Evolutionary conservation across 2,329 filamentous ascomycete genomes (phyloP), one percentile per base, ranked within the genome.

Genomic region (Pseudogymnoascus sp.): DNA sequence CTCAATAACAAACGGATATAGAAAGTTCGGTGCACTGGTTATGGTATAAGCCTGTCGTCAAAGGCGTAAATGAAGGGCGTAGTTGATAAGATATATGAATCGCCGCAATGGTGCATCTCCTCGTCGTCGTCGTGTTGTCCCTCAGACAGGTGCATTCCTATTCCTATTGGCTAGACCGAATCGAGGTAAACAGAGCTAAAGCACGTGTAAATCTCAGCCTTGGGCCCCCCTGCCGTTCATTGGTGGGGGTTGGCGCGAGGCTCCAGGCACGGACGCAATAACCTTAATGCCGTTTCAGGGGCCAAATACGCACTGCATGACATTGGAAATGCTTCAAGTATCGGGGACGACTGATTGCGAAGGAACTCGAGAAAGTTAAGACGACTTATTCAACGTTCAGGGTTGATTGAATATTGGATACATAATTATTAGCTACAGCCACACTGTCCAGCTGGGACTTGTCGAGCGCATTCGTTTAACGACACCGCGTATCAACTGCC

Each of bases 241-340:
- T 55, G 49, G 49, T 33, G 16, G 28, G 12, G 6, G 16, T 12
- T 55, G 49, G 49, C 28, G 49, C 49, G 49, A 55, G 49, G 49
- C 49, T 55, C 28, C 28, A 55, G 8, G 49, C 49, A 55, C 49
- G 49, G 49, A 55, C 49, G 28, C 49, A 55, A 55, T 55, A 35
- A 55, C 49, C 28, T 55, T 55, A 55, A 55, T 55, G 49, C 49
- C 49, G 28, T 55, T 55, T 55, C 49, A 55, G 49, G 49, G 49
- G 49, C 49, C 49, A 55, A 55, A 19, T 55, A n/a, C 49, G 49
- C 49, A 55, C 49, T 55, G n/a, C 49, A 55, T 55, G 49, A 55
- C 28, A 55, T 55, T 55, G 49, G 49, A 55, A 55, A 55, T 55
- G 49, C 49, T 55, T 55, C 49, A 55, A 55, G 25, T 55, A 55